phyloP scores from a whole-genome alignment of 2,329 filamentous ascomycete species.

The Colletotrichum tropicicola region DNA sequence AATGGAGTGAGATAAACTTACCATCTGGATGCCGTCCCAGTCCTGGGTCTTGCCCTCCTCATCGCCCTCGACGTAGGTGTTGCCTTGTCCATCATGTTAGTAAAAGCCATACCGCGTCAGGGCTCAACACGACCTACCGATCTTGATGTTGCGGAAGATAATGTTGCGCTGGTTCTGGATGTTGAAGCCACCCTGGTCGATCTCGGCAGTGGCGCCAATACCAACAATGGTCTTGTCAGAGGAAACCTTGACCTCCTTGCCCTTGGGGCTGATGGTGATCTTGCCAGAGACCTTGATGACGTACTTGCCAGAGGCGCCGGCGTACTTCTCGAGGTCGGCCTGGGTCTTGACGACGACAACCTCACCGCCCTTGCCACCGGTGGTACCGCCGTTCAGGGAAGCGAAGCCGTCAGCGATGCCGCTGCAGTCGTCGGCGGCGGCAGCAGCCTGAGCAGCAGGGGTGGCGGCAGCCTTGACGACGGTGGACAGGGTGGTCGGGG shows the following conservation, averaged over 20 bases:
- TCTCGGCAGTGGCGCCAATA: conserved; percentile 34
- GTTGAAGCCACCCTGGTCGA: conserved; percentile 34
- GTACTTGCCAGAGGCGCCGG: conserved; percentile 31
- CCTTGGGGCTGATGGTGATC: conserved; percentile 34
- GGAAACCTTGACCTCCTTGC: conserved; percentile 32
- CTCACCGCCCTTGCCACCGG: conserved; percentile 33
- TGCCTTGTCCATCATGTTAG: neutral
- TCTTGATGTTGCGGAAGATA: conserved; percentile 36
- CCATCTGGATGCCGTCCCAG: conserved; percentile 36
- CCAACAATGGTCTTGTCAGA: conserved; percentile 37
- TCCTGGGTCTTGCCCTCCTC: conserved; percentile 36
- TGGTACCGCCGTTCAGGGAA: conserved; percentile 36
- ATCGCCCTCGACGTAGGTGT: conserved; percentile 23
- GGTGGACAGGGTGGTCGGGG: conserved; percentile 2
- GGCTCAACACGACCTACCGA: neutral
- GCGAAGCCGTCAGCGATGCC: conserved; percentile 33
- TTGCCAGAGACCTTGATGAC: conserved; percentile 36
- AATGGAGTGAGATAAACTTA: no score
- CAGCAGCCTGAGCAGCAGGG: neutral
- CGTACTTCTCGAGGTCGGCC: conserved; percentile 35
- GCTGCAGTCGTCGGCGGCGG: conserved; percentile 16
- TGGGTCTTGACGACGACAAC: conserved; percentile 33
- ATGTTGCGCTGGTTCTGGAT: conserved; percentile 34
- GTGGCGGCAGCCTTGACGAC: conserved; percentile 17
- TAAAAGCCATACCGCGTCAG: neutral